phyloP scores from a whole-genome alignment of 1,139 yeast genomes.

The Debaryomyces psychrophilus region DNA sequence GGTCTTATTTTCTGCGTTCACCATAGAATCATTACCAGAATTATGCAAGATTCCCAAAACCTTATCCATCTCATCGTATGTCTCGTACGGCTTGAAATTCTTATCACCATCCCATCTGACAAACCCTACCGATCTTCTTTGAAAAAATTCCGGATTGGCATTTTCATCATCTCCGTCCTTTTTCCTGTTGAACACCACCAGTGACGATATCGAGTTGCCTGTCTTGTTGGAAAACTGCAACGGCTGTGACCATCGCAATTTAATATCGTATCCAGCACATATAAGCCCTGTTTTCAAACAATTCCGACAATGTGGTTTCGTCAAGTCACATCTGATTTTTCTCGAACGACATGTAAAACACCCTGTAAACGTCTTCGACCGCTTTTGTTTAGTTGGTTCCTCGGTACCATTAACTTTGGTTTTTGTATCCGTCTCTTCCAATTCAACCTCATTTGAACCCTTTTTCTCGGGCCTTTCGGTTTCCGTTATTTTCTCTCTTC shows the following conservation, averaged over 20 bases:
- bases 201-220: slow-evolving; percentile 31
- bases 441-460: neutral
- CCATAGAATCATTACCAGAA: slow-evolving; percentile 45
- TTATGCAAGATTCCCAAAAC: slow-evolving; percentile 66
- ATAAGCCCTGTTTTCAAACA: slow-evolving; percentile 52
- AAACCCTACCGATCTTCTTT: slow-evolving; percentile 75
- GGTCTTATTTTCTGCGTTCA: slow-evolving; percentile 46
- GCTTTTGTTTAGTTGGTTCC: slow-evolving; percentile 17
- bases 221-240: slow-evolving; percentile 44
- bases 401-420: slow-evolving; percentile 4
- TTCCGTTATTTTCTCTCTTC: neutral
- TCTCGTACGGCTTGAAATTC: slow-evolving; percentile 54
- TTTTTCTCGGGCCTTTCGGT: neutral
- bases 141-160: slow-evolving; percentile 50
- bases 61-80: slow-evolving; percentile 81
- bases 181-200: slow-evolving; percentile 29
- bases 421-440: neutral
- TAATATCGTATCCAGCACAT: slow-evolving; percentile 85
- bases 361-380: slow-evolving; percentile 51
- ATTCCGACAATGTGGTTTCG: slow-evolving; percentile 45
- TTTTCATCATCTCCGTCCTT: slow-evolving; percentile 21
- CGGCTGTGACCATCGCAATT: slow-evolving; percentile 74
- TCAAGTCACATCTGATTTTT: slow-evolving; percentile 52
- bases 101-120: slow-evolving; percentile 59
- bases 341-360: slow-evolving; percentile 56